phyloP scores from a whole-genome alignment of 805 yeast genomes.

The Yarrowia alimentaria region DNA sequence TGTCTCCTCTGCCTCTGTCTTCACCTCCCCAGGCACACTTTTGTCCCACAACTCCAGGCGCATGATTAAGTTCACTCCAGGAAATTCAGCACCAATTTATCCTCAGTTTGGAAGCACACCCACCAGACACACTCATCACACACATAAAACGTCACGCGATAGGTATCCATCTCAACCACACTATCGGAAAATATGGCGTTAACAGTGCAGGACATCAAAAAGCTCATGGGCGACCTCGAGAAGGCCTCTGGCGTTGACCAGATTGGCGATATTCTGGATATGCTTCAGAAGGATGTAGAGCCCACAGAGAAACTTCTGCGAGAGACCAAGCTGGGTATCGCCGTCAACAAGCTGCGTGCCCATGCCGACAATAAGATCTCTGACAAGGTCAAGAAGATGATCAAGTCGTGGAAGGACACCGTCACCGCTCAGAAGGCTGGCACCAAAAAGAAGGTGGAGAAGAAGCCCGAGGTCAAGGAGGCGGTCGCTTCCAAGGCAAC shows the following conservation, averaged over 20 bases:
- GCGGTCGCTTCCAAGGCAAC: constrained; percentile 6
- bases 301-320: constrained; percentile 85
- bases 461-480: constrained; percentile 29
- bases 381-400: constrained; percentile 73
- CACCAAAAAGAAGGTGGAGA: constrained; percentile 29
- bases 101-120: no score
- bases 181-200: constrained; percentile 10
- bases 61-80: no score
- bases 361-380: constrained; percentile 61
- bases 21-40: no score
- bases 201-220: constrained; percentile 62
- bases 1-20: no score
- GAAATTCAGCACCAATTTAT: no score
- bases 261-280: constrained; percentile 63
- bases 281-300: constrained; percentile 64
- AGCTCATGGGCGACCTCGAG: constrained; percentile 69
- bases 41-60: no score
- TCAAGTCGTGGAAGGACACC: constrained; percentile 85
- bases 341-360: constrained; percentile 82
- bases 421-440: constrained; percentile 50
- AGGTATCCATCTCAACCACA: no score
- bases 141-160: no score
- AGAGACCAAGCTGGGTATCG: constrained; percentile 96
- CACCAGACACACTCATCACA: no score
- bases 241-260: constrained; percentile 61